Percentiles rank a stretch among this genome's conserved stretches.
These are phyloP conservation scores for Leishmania turanica DNA, from an alignment of 208 protist genomes.

Conservation along the genomic window DNA sequence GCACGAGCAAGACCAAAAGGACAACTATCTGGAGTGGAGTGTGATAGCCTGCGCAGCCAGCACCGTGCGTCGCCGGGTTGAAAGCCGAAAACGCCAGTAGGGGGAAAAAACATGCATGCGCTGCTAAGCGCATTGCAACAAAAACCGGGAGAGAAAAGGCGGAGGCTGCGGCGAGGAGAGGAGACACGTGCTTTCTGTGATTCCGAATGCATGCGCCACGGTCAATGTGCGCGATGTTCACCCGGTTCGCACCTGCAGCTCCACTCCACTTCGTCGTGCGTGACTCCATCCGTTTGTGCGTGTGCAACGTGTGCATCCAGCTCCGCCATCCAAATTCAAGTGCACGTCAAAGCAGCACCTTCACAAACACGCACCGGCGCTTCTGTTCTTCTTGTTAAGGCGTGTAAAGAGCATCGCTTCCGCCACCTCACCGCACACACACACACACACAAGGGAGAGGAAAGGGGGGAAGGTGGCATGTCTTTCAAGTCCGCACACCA, in stretches of 20 bases:
- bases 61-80: neutral
- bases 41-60: neutral
- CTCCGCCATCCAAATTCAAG: neutral
- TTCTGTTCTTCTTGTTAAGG: neutral
- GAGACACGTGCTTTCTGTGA: neutral
- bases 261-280: neutral
- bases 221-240: neutral
- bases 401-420: neutral
- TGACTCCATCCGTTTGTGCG: neutral
- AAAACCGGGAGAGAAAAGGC: neutral
- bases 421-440: neutral
- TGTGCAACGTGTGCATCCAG: neutral
- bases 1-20: neutral
- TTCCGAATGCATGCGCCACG: neutral
- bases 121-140: neutral
- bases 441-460: neutral
- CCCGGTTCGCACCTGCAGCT: neutral
- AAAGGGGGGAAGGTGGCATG: neutral
- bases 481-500: constrained; percentile 1
- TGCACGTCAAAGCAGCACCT: neutral
- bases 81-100: neutral
- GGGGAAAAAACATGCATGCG: neutral
- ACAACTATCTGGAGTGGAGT: neutral
- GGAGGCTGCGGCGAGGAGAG: neutral
- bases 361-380: neutral